Evolutionary conservation across 2,329 filamentous ascomycete genomes (phyloP), one percentile per base, ranked within the genome.

Genomic region (Plenodomus tracheiphilus): DNA sequence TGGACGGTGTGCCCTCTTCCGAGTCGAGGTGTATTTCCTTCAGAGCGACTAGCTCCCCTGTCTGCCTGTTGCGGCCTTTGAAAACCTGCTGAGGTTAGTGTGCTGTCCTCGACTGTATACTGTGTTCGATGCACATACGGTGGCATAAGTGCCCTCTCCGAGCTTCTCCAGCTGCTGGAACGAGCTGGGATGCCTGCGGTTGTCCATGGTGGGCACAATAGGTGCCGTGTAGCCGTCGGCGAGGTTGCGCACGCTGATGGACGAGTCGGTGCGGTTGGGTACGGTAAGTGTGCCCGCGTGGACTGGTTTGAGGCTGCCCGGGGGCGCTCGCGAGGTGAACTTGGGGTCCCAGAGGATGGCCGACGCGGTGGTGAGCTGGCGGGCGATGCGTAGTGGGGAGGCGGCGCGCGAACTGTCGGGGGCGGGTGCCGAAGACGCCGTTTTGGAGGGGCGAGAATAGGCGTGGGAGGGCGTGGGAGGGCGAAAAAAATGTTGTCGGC

Each of bases 91-190:
- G 35, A 53, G 22, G 22, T 71, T 42, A 72, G 65, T 43, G 32
- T 39, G 43, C 8, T 2, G 4, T 18, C 10, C 5, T 25, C 4
- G 19, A 1, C 17, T 7, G 15, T 18, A 17, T 15, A 22, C 11
- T 15, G 30, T 49, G 38, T 38, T 34, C 49, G n/a, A 35, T 19
- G 51, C n/a, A 39, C 85, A 68, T 80, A 96, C 94, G 28, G 94
- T 99, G 28, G 94, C 94, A 84, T 99, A 99, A 25, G 94, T 99
- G 53, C 94, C 94, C 79, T 99, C 94, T 68, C 94, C 94, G 60
- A 99, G 83, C 88, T 84, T 99, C 77, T 99, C 94, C 73, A 97
- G 84, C 85, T 97, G 94, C 82, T 97, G 93, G 81, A 99, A 99
- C 54, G 93, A 97, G 78, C 89, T 96, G 47, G 93, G 92, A 68